Evolutionary conservation across 2,329 filamentous ascomycete genomes (phyloP), one percentile per base, ranked within the genome.

Genomic region (Paracoccidioides lutzii): DNA sequence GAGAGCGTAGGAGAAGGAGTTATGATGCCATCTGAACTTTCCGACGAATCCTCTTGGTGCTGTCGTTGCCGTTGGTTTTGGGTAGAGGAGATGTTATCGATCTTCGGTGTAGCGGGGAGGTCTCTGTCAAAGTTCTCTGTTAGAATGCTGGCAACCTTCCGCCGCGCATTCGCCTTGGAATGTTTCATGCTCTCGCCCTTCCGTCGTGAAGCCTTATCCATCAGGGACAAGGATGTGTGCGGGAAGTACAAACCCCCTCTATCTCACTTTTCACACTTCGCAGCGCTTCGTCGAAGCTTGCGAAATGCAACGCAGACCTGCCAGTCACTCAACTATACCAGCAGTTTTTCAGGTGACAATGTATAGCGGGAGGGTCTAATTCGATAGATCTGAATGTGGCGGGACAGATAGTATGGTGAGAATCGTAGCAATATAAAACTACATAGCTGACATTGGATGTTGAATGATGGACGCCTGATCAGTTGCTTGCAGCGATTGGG

Each of bases 101-200:
- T 52, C 51, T 61, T 62, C 4, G 63, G 58, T 12, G 60, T 60
- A 32, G 60, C 44, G 32, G 63, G 58, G 51, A 59, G 56, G 22
- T 55, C 56, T 55, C 58, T 61, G n/a, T 61, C 57, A n/a, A 60
- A 55, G 28, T 60, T 52, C 12, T 65, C 62, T 15, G 30, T 63
- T 10, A 65, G 48, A 46, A 67, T 60, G 43, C 66, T 65, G 37
- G 65, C 64, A 54, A 67, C 63, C 5, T 67, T 66, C 46, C 61
- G 64, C 52, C 62, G 65, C 30, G 61, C 62, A 53, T 58, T 59
- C 49, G 51, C 59, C 55, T 62, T 64, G 40, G 62, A 55, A 42
- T 55, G 54, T 56, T 60, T 63, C 54, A 67, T 56, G 55, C 65
- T 69, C 60, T 64, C 67, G 58, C 68, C 64, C 57, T 66, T 66